Conservation (phyloP, 495 filamentous ascomycete genomes). For the Xylaria longipes region DNA sequence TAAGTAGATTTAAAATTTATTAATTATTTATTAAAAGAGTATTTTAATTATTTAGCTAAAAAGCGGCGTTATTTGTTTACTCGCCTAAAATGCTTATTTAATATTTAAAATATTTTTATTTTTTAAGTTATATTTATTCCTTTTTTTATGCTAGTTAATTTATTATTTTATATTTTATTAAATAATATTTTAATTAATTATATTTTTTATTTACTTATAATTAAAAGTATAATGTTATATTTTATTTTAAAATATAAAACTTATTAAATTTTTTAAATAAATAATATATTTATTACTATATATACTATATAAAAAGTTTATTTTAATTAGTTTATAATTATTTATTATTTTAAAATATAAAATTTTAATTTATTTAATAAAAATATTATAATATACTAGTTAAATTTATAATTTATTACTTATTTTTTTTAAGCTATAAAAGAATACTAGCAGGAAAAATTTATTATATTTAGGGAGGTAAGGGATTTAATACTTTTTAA, state of each 20-base stretch:
- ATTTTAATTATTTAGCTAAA: neutral
- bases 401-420: neutral
- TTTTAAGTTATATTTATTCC: neutral
- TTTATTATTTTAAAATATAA: constrained; percentile 1
- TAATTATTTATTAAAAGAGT: constrained; percentile 4
- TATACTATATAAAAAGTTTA: neutral
- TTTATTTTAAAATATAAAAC: neutral
- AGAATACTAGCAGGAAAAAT: neutral
- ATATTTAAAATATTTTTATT: neutral
- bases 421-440: neutral
- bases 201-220: neutral
- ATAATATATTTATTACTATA: neutral
- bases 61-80: too few relatives aligned
- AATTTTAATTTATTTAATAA: too few relatives aligned
- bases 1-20: neutral
- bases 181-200: neutral
- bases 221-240: neutral
- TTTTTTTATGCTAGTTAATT: neutral
- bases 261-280: too few relatives aligned
- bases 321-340: neutral
- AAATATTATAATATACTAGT: too few relatives aligned
- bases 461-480: neutral
- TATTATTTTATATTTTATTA: neutral
- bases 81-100: too few relatives aligned
- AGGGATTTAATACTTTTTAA: neutral